phyloP scores from a whole-genome alignment of 257 asterid genomes.

The Ehretia macrophylla region DNA sequence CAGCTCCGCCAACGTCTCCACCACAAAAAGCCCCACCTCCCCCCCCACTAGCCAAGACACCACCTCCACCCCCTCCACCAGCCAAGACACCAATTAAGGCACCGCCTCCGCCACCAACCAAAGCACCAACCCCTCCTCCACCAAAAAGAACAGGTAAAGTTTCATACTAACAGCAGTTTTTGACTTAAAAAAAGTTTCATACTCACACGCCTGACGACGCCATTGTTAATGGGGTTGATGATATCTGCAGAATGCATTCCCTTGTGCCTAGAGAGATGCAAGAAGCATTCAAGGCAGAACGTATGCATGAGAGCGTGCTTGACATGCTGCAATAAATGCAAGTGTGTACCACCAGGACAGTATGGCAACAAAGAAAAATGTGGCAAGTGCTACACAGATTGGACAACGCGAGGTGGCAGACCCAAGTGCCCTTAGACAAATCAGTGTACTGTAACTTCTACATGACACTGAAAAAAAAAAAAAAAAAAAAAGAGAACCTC shows the following conservation, averaged over 20 bases:
- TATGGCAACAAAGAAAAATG: conserved; percentile 64
- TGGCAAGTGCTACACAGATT: conserved; percentile 57
- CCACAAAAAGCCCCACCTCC: conserved; percentile 10
- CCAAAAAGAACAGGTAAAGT: conserved; percentile 16
- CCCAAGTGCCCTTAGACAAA: conserved; percentile 61
- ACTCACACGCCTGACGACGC: too few relatives aligned
- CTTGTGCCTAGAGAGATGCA: conserved; percentile 56
- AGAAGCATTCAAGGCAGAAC: conserved; percentile 45
- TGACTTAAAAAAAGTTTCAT: too few relatives aligned
- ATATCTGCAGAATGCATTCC: conserved; percentile 54
- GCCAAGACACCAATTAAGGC: not conserved
- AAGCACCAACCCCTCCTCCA: conserved; percentile 2
- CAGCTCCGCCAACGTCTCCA: conserved; percentile 5
- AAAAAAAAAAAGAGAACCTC: too few relatives aligned
- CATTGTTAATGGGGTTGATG: not conserved
- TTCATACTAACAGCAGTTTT: not conserved
- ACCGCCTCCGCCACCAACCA: conserved; percentile 14
- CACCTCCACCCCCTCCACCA: conserved; percentile 25
- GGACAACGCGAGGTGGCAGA: conserved; percentile 65
- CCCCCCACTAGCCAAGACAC: conserved; percentile 6
- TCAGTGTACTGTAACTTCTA: too few relatives aligned
- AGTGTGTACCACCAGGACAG: conserved; percentile 88
- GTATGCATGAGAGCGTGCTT: conserved; percentile 64
- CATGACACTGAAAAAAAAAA: too few relatives aligned
- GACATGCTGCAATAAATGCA: conserved; percentile 74